Base-by-base conservation (phyloP, 2,329 filamentous ascomycete genomes). In the Leptoxyphium fumago region DNA sequence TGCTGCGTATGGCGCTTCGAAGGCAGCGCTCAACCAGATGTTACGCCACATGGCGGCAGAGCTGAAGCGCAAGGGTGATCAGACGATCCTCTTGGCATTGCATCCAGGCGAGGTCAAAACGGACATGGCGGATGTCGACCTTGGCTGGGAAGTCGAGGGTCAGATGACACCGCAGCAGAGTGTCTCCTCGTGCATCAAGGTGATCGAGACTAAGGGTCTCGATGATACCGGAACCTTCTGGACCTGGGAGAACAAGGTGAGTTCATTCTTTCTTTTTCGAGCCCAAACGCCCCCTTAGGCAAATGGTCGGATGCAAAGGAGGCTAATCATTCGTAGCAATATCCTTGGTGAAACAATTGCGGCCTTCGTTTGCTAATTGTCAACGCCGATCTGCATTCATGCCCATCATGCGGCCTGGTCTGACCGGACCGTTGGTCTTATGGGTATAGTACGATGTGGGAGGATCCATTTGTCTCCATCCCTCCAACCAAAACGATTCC, bases 21-120 rank as follows among this genome's bases (percentile, higher is more conserved):
- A 77, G 55, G 68, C 72, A 1, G 74, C 74, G 0, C 52, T 78
- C 43, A 77, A 77, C 48, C 72, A 75, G 59, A 69, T 69, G 44
- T 58, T 76, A 2, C 45, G 66, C 44, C 73, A 77, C 50, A 69
- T 77, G 64, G 72, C 72, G 5, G 71, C 69, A 1, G 73, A 77
- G 48, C 50, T 76, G 41, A 67, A 70, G 52, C 59, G 72, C 34
- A 69, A 70, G 47, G 65, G 66, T 29, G 65, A 65, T 41, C 57
- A 64, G 39, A 73, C 70, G 0, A 64, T 69, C 14, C 62, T 77
- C 5, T 52, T 77, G 30, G 72, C 72, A 5, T 63, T 77, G 56
- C 74, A 77, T 59, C 74, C 73, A 0, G 74, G 73, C 6, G 73
- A 77, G 53, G 73, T 77, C 1, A 61, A 63, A 36, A 77, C 47